Evolutionary conservation across 495 filamentous ascomycete genomes (phyloP), one percentile per base, ranked within the genome.

Genomic region (Physcia stellaris): DNA sequence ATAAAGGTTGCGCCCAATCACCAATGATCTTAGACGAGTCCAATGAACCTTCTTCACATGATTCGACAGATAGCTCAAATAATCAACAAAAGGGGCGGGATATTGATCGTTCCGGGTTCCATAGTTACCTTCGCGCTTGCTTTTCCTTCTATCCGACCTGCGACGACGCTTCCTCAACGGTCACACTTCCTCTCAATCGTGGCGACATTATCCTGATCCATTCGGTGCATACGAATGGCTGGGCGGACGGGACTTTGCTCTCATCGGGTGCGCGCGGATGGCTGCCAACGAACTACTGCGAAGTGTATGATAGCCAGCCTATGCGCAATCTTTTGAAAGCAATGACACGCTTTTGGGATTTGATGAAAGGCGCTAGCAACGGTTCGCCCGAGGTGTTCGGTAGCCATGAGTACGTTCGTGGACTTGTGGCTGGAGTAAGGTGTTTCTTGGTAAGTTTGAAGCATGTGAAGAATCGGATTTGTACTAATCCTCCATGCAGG

Each of bases 221-320:
- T 58, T 94, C 90, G 11, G 81, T 99, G 48, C 92, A 99, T 61
- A 86, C 84, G 35, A 99, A 94, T 64, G 92, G 92, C 50, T 99
- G 92, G 92, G 92, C 90, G 28, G 92, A 99, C 58, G 92, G 92
- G 28, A 99, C 92, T n/a, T 66, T 94, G 31, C 60, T 99, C 37
- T 71, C 81, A 37, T 81, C 84, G 10, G 90, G 88, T 13, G 80
- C 80, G 40, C 73, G 92, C 49, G 92, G 92, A 40, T 99, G 92
- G 92, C 64, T 99, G 41, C 92, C 92, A 21, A 96, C 92, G 3
- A 99, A 99, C 57, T 96, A 96, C 56, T 99, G 92, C 64, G 85
- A 94, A 55, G 71, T 83, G 9, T 99, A 94, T 55, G 83, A 94
- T 45, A 80, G 85, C 32, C 66, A 84, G 16, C 75, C 83, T 35